A percentile compares a stretch with the other conserved stretches of the same genome.
Evolutionary conservation across 2,329 filamentous ascomycete species (phyloP).

Genomic region (Dactylellina cionopaga): DNA sequence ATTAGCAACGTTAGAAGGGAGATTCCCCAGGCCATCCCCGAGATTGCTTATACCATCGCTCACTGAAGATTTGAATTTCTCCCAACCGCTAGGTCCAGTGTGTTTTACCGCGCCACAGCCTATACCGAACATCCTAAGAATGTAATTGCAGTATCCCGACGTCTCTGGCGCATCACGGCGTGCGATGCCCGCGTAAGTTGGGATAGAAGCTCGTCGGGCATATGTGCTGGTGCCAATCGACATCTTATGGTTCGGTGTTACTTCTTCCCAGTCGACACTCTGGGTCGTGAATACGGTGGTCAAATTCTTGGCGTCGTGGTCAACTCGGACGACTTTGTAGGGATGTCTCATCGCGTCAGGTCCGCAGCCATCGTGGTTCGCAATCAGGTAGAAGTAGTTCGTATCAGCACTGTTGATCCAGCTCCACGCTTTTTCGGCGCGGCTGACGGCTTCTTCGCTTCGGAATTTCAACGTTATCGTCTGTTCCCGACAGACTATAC

Average conservation of each 20-base stretch:
- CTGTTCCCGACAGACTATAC: conserved; percentile 55
- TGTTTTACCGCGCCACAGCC: too few relatives aligned
- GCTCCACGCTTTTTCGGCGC: conserved; percentile 56
- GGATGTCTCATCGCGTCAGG: conserved; percentile 57
- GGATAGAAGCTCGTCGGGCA: background rate
- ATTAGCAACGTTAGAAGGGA: background rate
- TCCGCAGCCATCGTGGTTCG: conserved; percentile 58
- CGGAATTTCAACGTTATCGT: conserved; percentile 58
- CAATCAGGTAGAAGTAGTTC: conserved; percentile 57
- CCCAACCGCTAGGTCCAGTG: too few relatives aligned
- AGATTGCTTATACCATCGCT: too few relatives aligned
- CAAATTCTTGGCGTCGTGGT: background rate
- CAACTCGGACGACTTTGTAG: conserved; percentile 52
- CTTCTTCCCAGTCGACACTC: background rate
- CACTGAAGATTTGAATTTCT: too few relatives aligned
- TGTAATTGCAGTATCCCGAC: too few relatives aligned
- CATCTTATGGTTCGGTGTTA: conserved; percentile 5
- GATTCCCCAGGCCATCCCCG: too few relatives aligned
- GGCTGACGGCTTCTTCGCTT: conserved; percentile 55
- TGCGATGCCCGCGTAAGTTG: too few relatives aligned
- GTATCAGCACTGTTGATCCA: conserved; percentile 57
- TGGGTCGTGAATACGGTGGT: conserved; percentile 1
- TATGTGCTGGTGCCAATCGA: background rate
- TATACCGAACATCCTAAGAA: too few relatives aligned
- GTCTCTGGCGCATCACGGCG: too few relatives aligned